Evolutionary conservation across 2,329 filamentous ascomycete genomes (phyloP).

Genomic region (Trichoderma guizhouense): DNA sequence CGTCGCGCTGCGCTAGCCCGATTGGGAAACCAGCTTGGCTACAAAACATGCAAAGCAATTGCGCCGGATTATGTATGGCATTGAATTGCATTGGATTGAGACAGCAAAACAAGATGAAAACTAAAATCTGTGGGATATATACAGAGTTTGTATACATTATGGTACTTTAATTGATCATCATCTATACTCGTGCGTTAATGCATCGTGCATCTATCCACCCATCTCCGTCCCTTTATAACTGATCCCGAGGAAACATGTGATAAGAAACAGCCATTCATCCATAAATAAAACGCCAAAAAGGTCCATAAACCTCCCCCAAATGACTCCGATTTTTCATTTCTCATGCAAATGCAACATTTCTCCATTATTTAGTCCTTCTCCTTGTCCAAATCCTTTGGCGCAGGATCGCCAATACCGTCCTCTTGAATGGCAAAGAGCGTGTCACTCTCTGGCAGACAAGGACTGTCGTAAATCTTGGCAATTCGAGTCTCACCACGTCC

Average conservation of each 20-base stretch:
- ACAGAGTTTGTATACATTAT: neutral
- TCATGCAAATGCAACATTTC: constrained; percentile 9
- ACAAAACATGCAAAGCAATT: neutral
- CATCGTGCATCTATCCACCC: neutral
- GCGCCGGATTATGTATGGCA: neutral
- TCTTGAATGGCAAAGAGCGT: constrained; percentile 96
- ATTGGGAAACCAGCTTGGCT: constrained; percentile 36
- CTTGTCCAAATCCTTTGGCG: constrained; percentile 85
- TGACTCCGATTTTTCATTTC: constrained; percentile 23
- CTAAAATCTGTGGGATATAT: neutral
- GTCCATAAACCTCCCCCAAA: constrained; percentile 27
- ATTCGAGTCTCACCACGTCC: constrained; percentile 92
- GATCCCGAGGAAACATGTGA: neutral
- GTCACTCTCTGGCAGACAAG: constrained; percentile 93
- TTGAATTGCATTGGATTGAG: neutral
- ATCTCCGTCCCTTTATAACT: neutral
- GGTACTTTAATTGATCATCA: neutral
- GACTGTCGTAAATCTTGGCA: constrained; percentile 99
- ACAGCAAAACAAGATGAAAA: neutral
- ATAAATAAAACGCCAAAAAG: constrained; percentile 30
- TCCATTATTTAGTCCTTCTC: constrained; percentile 28
- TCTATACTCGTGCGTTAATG: neutral
- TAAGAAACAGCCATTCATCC: constrained; percentile 1
- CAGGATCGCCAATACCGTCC: constrained; percentile 93
- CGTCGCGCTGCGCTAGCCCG: constrained; percentile 34